phyloP scores from a whole-genome alignment of 2,329 filamentous ascomycete genomes.

The Beauveria pseudobassiana region DNA sequence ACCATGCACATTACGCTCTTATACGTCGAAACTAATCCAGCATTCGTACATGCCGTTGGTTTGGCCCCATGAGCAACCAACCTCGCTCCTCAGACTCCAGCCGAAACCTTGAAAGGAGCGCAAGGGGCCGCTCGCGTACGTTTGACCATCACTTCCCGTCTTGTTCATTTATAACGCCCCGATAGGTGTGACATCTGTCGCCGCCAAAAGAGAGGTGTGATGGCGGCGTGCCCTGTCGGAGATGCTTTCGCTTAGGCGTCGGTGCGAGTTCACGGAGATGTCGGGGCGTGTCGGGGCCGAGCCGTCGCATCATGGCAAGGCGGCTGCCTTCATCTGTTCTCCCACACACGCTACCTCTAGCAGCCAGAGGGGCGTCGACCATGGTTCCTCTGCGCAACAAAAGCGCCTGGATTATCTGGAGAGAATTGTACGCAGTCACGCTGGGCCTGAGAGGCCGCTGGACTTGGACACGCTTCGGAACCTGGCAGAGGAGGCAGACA shows the following conservation, averaged over 20 bases:
- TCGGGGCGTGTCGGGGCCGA: conserved; percentile 13
- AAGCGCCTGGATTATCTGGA: conserved; percentile 12
- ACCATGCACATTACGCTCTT: background rate
- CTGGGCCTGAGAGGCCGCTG: conserved; percentile 6
- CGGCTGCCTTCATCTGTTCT: background rate
- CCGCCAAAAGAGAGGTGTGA: conserved; percentile 48
- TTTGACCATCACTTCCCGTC: background rate
- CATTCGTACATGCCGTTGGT: background rate
- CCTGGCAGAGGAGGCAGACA: conserved; percentile 28
- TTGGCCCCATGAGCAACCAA: conserved; percentile 13
- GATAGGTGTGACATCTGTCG: conserved; percentile 46
- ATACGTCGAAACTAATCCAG: background rate
- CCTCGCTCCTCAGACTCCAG: conserved; percentile 13
- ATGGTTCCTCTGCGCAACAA: background rate
- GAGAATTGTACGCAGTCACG: conserved; percentile 9
- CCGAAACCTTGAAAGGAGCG: conserved; percentile 21
- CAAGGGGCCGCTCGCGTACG: conserved; percentile 22
- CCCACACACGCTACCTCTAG: background rate
- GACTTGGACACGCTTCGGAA: conserved; percentile 25
- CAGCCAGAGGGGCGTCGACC: background rate
- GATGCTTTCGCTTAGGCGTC: conserved; percentile 43
- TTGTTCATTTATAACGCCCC: background rate
- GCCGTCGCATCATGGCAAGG: background rate
- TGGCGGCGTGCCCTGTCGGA: conserved; percentile 45
- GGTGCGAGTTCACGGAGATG: conserved; percentile 37